These are phyloP conservation scores for Triticum aestivum DNA, from an alignment of 176 grass and related monocot species.

Conservation along the genomic window IWGSC_CS_RefSeq_v2.1 NC_057812.1:537588382-537588881, in stretches of 20 bases:
- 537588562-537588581: constrained; percentile 41
- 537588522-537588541: background rate
- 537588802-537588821: background rate
- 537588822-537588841: background rate
- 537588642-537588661: constrained; percentile 19
- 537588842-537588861: background rate
- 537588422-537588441: background rate
- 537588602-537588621: constrained; percentile 63
- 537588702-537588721: background rate
- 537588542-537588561: background rate
- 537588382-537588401: background rate
- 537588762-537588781: background rate
- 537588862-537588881: constrained; percentile 29
- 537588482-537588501: background rate
- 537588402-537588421: background rate
- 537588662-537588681: background rate
- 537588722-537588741: background rate
- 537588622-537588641: constrained; percentile 58
- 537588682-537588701: background rate
- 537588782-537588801: background rate
- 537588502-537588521: background rate
- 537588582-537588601: constrained; percentile 66
- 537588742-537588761: background rate
- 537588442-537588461: background rate
- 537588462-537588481: background rate